Percentiles rank a stretch among this genome's conserved stretches.
These are phyloP conservation scores for Sphagnum contortum DNA, from an alignment of 225 moss, liverwort and hornwort genomes.

Conservation along the genomic window DNA sequence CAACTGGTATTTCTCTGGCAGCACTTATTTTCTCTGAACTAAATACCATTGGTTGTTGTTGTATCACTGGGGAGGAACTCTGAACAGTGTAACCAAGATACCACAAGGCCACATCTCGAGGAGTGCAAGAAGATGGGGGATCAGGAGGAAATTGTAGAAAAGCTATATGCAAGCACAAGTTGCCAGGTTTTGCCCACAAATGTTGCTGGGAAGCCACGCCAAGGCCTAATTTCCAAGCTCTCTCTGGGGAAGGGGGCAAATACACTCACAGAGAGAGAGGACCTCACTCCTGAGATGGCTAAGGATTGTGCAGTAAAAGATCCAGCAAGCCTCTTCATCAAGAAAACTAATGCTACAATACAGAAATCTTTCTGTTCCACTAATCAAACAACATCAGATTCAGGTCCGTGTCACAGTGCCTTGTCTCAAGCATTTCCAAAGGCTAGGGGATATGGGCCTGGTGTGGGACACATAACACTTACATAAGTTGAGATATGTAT, in stretches of 20 bases:
- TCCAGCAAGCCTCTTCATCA: conserved; percentile 17
- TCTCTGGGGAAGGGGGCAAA: conserved; percentile 23
- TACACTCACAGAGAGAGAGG: conserved; percentile 6
- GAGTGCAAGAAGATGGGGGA: conserved; percentile 15
- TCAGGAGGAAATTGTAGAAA: conserved; percentile 22
- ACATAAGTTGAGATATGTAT: background rate
- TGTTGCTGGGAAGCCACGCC: conserved; percentile 16
- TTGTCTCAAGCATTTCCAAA: background rate
- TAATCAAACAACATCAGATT: conserved; percentile 14
- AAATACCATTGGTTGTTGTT: background rate
- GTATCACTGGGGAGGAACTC: too few relatives aligned
- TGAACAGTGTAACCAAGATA: conserved; percentile 14
- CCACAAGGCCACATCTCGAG: conserved; percentile 16
- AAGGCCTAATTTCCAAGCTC: conserved; percentile 25
- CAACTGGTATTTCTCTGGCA: background rate
- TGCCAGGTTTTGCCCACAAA: conserved; percentile 6
- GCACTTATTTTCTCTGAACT: background rate
- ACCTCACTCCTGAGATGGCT: conserved; percentile 9
- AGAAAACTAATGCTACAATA: conserved; percentile 9
- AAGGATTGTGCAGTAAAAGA: conserved; percentile 14
- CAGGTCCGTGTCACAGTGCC: conserved; percentile 3
- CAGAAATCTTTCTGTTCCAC: conserved; percentile 3
- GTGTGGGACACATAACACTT: background rate
- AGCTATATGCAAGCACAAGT: conserved; percentile 12
- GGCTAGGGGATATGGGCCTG: background rate